Evolutionary conservation across 805 yeast species (phyloP).

Genomic region (Komagataella populi): DNA sequence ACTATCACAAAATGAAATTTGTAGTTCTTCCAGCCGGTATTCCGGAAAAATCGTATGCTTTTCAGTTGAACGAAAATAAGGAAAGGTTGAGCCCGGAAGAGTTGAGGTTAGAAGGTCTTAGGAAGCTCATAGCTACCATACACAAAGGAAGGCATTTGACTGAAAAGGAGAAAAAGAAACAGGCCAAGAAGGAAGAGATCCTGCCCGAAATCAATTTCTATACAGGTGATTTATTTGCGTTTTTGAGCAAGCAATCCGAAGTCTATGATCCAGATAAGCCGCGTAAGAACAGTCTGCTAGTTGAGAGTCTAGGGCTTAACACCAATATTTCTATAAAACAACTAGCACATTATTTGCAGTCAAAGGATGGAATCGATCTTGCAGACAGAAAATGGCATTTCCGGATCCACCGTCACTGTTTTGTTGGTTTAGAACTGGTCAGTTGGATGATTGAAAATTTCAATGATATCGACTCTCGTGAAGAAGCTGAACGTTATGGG

Average conservation of each 20-base stretch:
- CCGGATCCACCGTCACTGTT: constrained; percentile 62
- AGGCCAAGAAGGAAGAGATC: constrained; percentile 27
- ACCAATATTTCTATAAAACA: constrained; percentile 34
- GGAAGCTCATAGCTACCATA: constrained; percentile 49
- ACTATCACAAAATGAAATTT: constrained; percentile 60
- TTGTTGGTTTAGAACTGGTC: constrained; percentile 76
- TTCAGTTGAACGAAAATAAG: constrained; percentile 19
- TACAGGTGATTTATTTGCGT: constrained; percentile 70
- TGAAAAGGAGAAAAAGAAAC: constrained; percentile 21
- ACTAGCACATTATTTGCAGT: constrained; percentile 55
- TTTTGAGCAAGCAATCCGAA: constrained; percentile 39
- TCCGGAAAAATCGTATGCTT: constrained; percentile 34
- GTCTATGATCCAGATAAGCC: constrained; percentile 9
- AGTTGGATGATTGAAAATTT: constrained; percentile 74
- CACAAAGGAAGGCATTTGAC: constrained; percentile 41
- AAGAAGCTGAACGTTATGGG: constrained; percentile 74
- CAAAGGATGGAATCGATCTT: constrained; percentile 48
- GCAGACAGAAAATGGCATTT: constrained; percentile 88
- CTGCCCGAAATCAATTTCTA: constrained; percentile 73
- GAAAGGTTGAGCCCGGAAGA: constrained; percentile 74
- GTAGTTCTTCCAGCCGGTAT: constrained; percentile 74
- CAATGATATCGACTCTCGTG: constrained; percentile 67
- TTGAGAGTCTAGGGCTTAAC: constrained; percentile 20
- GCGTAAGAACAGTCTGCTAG: constrained; percentile 6
- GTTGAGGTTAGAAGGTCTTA: constrained; percentile 80